These are phyloP conservation scores for Willaertia magna DNA, from an alignment of 208 protist genomes.

Conservation along the genomic window DNA sequence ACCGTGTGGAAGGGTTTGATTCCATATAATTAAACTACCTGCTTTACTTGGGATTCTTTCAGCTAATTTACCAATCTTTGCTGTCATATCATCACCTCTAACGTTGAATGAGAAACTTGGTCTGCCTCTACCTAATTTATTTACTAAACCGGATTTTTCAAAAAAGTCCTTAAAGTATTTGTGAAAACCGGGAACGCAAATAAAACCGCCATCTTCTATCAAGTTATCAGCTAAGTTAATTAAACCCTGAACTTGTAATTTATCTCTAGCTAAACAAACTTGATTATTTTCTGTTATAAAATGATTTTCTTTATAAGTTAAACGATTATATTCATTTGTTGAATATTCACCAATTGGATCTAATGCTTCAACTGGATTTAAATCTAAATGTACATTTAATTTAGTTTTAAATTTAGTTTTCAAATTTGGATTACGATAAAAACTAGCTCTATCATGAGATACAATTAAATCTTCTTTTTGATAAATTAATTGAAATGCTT, in stretches of 20 bases:
- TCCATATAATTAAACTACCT: not conserved
- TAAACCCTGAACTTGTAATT: not conserved
- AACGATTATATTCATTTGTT: not conserved
- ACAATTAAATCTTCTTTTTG: not conserved
- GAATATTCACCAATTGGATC: not conserved
- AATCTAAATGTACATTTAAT: not conserved
- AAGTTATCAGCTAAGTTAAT: not conserved
- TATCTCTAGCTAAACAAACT: not conserved
- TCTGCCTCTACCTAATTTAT: not conserved
- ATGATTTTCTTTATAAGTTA: not conserved
- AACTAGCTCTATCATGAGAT: not conserved
- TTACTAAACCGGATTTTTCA: not conserved
- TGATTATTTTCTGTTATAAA: not conserved
- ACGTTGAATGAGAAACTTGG: not conserved
- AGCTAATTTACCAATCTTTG: not conserved
- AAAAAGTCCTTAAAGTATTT: not conserved
- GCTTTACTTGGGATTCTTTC: not conserved
- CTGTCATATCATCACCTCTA: not conserved
- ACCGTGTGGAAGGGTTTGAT: not conserved
- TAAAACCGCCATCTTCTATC: slow-evolving; percentile 3
- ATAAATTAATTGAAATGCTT: not conserved
- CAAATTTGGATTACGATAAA: not conserved
- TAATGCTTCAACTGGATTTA: not conserved
- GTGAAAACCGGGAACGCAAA: not conserved
- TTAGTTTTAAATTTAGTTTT: not conserved